phyloP scores from a whole-genome alignment of 106 monocot genomes.

The Apostasia shenzhenica region DNA sequence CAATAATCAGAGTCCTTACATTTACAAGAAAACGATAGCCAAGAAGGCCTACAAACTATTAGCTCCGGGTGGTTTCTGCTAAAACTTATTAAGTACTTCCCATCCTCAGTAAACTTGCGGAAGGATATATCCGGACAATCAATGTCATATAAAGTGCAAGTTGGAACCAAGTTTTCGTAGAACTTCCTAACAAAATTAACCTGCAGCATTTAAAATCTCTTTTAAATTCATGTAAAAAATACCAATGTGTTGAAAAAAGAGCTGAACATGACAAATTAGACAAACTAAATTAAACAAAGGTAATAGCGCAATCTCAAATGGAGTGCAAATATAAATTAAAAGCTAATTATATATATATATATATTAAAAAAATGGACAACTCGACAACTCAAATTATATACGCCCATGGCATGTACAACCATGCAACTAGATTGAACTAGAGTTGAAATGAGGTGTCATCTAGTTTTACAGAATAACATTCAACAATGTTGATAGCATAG shows the following conservation, averaged over 20 bases:
- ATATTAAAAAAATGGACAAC: no score
- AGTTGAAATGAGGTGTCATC: not conserved
- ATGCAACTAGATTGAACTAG: no score
- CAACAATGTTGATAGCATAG: not conserved
- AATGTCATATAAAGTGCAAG: conserved; percentile 76
- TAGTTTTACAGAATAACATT: not conserved
- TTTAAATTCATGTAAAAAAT: not conserved
- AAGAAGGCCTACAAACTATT: conserved; percentile 82
- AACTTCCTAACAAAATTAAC: conserved; percentile 78
- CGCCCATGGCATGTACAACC: no score
- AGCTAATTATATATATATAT: no score
- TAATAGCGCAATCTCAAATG: not conserved
- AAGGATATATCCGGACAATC: conserved; percentile 87
- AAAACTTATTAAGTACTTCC: conserved; percentile 78
- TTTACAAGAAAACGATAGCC: conserved; percentile 81
- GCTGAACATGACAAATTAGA: not conserved
- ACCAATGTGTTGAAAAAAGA: not conserved
- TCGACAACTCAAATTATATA: no score
- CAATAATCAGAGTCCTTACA: conserved; percentile 51
- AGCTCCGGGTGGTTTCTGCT: conserved; percentile 87
- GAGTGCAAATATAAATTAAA: no score
- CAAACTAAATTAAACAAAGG: not conserved
- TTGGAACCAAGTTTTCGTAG: conserved; percentile 93
- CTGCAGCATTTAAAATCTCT: conserved; percentile 23
- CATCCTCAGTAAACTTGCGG: conserved; percentile 96